Percentiles rank a stretch among this genome's conserved stretches.
Evolutionary conservation across 306 rosid genomes (phyloP).

Genomic region (Cucumis hystrix): DNA sequence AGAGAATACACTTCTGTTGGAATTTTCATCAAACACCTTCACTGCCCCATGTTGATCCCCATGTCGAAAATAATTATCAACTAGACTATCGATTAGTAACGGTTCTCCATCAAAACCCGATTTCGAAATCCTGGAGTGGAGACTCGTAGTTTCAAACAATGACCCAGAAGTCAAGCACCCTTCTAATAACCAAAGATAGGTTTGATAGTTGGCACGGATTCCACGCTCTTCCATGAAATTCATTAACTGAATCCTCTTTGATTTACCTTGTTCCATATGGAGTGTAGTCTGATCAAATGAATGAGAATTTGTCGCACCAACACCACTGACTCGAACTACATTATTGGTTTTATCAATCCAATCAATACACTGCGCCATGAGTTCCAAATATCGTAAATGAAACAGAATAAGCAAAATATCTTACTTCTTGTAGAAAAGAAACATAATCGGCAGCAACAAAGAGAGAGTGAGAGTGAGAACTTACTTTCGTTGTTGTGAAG

Average conservation of each 20-base stretch:
- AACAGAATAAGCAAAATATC: not conserved
- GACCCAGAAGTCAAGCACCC: constrained; percentile 42
- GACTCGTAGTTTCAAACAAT: constrained; percentile 32
- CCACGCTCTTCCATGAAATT: constrained; percentile 54
- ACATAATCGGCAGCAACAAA: not conserved
- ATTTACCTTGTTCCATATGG: constrained; percentile 15
- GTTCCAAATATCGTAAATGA: not conserved
- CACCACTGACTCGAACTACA: constrained; percentile 25
- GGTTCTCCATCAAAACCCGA: constrained; percentile 38
- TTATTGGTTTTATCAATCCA: constrained; percentile 10
- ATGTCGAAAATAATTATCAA: constrained; percentile 31
- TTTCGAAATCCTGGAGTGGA: constrained; percentile 60
- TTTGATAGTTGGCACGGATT: constrained; percentile 56
- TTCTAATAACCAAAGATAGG: constrained; percentile 60
- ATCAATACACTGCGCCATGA: constrained; percentile 35
- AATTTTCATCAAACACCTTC: constrained; percentile 49
- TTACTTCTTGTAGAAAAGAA: not conserved
- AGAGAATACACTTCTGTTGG: constrained; percentile 22
- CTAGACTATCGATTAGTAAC: constrained; percentile 28
- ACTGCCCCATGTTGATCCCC: constrained; percentile 33
- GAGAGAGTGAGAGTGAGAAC: not conserved
- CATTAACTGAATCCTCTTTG: constrained; percentile 34
- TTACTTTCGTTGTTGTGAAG: not conserved
- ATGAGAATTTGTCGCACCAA: constrained; percentile 23
- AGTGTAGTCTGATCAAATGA: constrained; percentile 14